Base-by-base conservation (phyloP, 2,329 filamentous ascomycete genomes). In the Metarhizium robertsii region DNA sequence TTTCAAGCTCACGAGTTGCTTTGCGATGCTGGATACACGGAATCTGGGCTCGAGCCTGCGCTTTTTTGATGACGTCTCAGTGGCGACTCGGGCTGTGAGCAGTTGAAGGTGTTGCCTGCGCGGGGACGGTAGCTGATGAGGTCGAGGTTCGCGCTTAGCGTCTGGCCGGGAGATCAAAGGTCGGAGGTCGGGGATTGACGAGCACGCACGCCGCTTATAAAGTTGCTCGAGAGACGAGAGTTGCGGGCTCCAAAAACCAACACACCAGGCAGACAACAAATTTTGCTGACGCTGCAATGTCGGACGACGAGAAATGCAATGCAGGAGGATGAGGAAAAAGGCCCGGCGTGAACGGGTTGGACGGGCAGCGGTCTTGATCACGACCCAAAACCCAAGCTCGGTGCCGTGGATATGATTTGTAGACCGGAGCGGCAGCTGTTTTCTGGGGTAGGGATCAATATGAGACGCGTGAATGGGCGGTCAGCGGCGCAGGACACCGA, bases 251-350 rank as follows among this genome's bases (percentile, higher is more conserved):
- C 11, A 29, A n/a, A 50, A n/a, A 50, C 8, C 6, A 45, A 30
- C 25, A 14, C 25, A 18, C 18, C 16, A 46, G 43, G 18, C 43
- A 6, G 45, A 30, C 45, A 48, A 48, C 42, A 16, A 18, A 8
- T 48, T 25, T 16, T 16, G 14, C 38, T 48, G 45, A 48, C 45
- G 14, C 25, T 48, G 45, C 45, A 48, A 16, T 48, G 45, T 81
- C 83, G 54, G 65, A 67, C 50, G 73, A 75, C 56, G 75, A 73
- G 25, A 71, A 71, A 54, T 45, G 55, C 42, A 49, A 52, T 48
- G 52, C 20, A 50, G 30, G 20, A 42, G 48, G n/a, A 29, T 43
- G 25, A 52, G 36, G 43, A 18, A 34, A n/a, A 46, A 14, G 42
- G 25, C 34, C 36, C 25, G 43, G 54, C 50, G 47, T 46, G 54